These are phyloP conservation scores for Colletotrichum sublineola DNA, from an alignment of 2,329 filamentous ascomycete genomes.

Conservation along the genomic window DNA sequence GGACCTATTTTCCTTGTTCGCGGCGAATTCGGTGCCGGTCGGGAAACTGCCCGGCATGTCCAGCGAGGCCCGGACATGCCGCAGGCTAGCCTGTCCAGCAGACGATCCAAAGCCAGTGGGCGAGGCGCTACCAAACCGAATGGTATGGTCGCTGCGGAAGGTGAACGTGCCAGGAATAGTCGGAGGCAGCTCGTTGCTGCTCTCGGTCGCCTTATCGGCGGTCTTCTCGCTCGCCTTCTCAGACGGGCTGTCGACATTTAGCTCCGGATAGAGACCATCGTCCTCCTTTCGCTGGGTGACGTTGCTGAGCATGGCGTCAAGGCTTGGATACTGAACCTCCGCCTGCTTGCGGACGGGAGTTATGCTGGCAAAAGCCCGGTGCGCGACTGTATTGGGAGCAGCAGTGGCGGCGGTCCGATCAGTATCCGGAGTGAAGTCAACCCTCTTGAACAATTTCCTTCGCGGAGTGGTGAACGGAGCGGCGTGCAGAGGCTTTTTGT, in stretches of 20 bases:
- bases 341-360: constrained; percentile 48
- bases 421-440: constrained; percentile 83
- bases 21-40: constrained; percentile 46
- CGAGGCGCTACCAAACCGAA: constrained; percentile 65
- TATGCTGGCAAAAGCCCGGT: constrained; percentile 66
- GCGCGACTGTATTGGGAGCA: constrained; percentile 53
- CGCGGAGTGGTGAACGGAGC: constrained; percentile 75
- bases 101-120: constrained; percentile 68
- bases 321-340: constrained; percentile 51
- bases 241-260: constrained; percentile 49
- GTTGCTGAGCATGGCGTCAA: constrained; percentile 49
- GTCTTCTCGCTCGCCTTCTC: constrained; percentile 41
- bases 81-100: constrained; percentile 71
- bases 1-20: constrained; percentile 69
- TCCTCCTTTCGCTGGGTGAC: constrained; percentile 46
- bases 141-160: constrained; percentile 76
- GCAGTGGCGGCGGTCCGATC: constrained; percentile 60
- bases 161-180: constrained; percentile 71
- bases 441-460: constrained; percentile 76
- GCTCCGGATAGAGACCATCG: constrained; percentile 66
- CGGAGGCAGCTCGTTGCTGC: constrained; percentile 48
- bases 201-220: constrained; percentile 43
- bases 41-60: constrained; percentile 71
- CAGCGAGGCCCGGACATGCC: constrained; percentile 68
- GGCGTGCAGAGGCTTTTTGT: constrained; percentile 64